Base-by-base conservation (phyloP, 176 grass and related monocot species). In the Cenchrus purpureus region DNA sequence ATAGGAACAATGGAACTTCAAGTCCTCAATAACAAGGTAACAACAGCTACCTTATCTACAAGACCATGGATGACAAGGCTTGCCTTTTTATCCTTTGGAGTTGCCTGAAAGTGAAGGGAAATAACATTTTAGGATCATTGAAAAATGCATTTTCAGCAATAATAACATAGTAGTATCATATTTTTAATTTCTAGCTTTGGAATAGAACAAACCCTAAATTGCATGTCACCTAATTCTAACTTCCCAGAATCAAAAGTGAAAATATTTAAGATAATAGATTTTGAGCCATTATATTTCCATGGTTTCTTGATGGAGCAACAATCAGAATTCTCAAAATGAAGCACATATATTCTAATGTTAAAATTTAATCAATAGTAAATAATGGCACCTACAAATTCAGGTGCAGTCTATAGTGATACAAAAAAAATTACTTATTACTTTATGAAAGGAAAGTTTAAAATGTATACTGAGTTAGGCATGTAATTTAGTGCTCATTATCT, bases 81-180 rank as follows among this genome's bases (percentile, higher is more conserved):
- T 70, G 96, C 96, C 68, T 92, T 98, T 90, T 95, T 95, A 79
- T 95, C 93, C 85, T 98, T 98, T 68, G 96, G 93, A 65, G 96
- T 98, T 77, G 91, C 84, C 93, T 98, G 80, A 71, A 79, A 88
- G 74, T 67, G 75, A 56, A 22, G 28, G 6, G 71, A 42, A 69
- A 81, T 60, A 20, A 61, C 55, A 46, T 15, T 77, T n/a, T 77
- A 77, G 8, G 8, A 77, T 12, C 19, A 61, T 43, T 44, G 17
- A 45, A 60, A 78, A 45, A 78, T 46, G 20, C 12, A 60, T 44
- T 60, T 13, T 25, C 20, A 6, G 74, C n/a, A 22, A 58, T 63
- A 29, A 63, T 63, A 4, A 63, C 10, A 63, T 29, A 29, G 59
- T 10, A 10, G 20, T 59, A 73, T 8, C 17, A 69, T 69, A n/a